Evolutionary conservation across 2,329 filamentous ascomycete genomes (phyloP).

Genomic region (Thielaviopsis ethacetica): DNA sequence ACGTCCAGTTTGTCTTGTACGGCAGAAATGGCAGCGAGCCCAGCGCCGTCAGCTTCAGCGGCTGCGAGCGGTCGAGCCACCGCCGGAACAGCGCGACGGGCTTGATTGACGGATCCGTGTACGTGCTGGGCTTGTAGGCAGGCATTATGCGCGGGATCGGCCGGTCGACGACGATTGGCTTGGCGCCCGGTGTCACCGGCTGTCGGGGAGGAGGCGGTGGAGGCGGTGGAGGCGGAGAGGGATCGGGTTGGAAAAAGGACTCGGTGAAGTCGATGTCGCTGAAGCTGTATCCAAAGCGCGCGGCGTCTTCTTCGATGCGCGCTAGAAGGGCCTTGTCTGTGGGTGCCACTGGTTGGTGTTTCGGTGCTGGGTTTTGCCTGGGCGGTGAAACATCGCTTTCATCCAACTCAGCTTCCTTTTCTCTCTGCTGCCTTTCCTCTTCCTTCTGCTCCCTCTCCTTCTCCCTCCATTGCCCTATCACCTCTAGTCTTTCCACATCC

Average conservation of each 20-base stretch:
- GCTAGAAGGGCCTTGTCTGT: neutral
- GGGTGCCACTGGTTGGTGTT: neutral
- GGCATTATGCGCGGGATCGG: conserved; percentile 2
- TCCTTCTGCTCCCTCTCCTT: neutral
- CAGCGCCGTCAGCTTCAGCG: conserved; percentile 35
- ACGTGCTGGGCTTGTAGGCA: conserved; percentile 1
- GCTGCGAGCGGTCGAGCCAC: conserved; percentile 24
- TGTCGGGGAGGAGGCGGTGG: neutral
- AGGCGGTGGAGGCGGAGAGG: neutral
- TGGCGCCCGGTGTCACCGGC: neutral
- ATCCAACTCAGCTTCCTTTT: neutral
- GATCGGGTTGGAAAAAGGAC: conserved; percentile 6
- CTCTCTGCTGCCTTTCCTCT: neutral
- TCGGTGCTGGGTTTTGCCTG: no score
- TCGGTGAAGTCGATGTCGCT: conserved; percentile 9
- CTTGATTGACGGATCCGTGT: neutral
- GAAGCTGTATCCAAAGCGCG: neutral
- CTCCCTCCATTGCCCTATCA: neutral
- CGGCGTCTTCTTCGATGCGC: neutral
- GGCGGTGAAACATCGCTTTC: no score
- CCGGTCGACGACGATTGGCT: conserved; percentile 20
- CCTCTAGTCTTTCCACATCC: conserved; percentile 1
- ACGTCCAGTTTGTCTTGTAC: conserved; percentile 41
- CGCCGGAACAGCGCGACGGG: conserved; percentile 25
- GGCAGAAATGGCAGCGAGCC: conserved; percentile 33